Percentiles rank a stretch among this genome's conserved stretches.
Evolutionary conservation across 73 alveolate species (phyloP).

Genomic region (Symbiodinium pilosum): DNA sequence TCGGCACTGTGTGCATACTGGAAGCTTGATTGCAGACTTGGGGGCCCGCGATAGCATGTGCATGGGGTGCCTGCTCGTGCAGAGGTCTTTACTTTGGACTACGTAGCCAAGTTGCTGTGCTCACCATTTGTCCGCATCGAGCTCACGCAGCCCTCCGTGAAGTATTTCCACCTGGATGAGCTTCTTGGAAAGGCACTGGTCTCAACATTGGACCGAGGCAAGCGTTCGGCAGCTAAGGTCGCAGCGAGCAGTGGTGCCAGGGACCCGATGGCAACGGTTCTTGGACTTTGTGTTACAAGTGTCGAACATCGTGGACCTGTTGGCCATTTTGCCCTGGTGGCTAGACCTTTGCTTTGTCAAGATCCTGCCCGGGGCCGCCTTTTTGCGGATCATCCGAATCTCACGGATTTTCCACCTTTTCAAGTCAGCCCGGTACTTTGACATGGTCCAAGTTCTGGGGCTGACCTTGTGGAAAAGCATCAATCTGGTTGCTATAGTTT

Average conservation of each 20-base stretch:
- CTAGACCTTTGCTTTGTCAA: slow-evolving; percentile 29
- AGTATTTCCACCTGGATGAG: background rate
- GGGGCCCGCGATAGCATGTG: too few species aligned
- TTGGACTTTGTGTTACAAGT: background rate
- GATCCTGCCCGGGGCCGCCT: slow-evolving; percentile 29
- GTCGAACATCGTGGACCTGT: slow-evolving; percentile 39
- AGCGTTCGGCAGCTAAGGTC: slow-evolving; percentile 8
- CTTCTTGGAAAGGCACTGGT: background rate
- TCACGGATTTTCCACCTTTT: slow-evolving; percentile 61
- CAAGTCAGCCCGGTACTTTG: slow-evolving; percentile 61
- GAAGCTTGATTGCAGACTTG: background rate
- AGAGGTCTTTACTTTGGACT: slow-evolving; percentile 33
- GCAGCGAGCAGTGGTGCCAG: slow-evolving; percentile 3
- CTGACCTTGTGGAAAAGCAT: slow-evolving; percentile 60
- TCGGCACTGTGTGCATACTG: background rate
- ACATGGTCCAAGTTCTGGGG: slow-evolving; percentile 70
- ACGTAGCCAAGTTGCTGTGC: slow-evolving; percentile 39
- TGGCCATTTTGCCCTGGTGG: slow-evolving; percentile 82
- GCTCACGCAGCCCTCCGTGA: background rate
- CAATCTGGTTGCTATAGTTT: slow-evolving; percentile 33
- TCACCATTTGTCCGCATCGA: slow-evolving; percentile 34
- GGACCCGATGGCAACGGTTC: background rate
- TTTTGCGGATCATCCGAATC: slow-evolving; percentile 53
- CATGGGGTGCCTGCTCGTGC: too few species aligned
- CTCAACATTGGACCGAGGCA: background rate